Conservation (phyloP, 2,329 filamentous ascomycete genomes). For the Diaporthe helianthi region DNA sequence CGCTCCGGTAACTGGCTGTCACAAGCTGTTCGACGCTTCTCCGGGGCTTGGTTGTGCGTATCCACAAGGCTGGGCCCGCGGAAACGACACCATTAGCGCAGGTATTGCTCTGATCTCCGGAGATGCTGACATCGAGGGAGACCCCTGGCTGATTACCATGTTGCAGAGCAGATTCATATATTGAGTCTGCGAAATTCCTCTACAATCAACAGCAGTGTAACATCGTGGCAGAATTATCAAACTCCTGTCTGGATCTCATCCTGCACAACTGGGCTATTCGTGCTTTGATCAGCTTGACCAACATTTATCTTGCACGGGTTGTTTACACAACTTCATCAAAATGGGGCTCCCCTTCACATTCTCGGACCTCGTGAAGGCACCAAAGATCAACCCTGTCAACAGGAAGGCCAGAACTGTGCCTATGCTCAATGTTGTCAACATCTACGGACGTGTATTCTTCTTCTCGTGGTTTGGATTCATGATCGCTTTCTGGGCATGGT, state of each 20-base stretch:
- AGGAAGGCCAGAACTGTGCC: slow-evolving; percentile 83
- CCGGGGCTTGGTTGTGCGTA: slow-evolving; percentile 7
- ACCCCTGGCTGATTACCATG: slow-evolving; percentile 11
- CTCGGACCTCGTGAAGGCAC: slow-evolving; percentile 58
- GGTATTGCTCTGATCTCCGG: slow-evolving; percentile 16
- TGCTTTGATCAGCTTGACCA: background rate
- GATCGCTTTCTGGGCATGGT: slow-evolving; percentile 90
- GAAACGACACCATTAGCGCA: slow-evolving; percentile 20
- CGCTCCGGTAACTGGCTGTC: slow-evolving; percentile 22
- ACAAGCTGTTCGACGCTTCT: slow-evolving; percentile 6
- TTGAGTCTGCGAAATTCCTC: background rate
- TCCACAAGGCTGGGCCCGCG: slow-evolving; percentile 28
- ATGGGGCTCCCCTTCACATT: slow-evolving; percentile 46
- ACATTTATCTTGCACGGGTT: no score
- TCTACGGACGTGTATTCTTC: slow-evolving; percentile 88
- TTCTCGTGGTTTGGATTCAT: slow-evolving; percentile 89
- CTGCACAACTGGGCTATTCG: background rate
- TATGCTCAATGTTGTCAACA: slow-evolving; percentile 76
- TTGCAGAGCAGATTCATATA: slow-evolving; percentile 20
- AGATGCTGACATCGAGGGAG: slow-evolving; percentile 19
- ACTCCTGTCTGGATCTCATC: background rate
- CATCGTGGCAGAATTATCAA: background rate
- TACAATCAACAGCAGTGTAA: background rate
- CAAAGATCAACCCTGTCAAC: slow-evolving; percentile 84
- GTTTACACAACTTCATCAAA: slow-evolving; percentile 1